Conservation (phyloP, 768 basidiomycete genomes). For the Lyophyllum shimeji region DNA sequence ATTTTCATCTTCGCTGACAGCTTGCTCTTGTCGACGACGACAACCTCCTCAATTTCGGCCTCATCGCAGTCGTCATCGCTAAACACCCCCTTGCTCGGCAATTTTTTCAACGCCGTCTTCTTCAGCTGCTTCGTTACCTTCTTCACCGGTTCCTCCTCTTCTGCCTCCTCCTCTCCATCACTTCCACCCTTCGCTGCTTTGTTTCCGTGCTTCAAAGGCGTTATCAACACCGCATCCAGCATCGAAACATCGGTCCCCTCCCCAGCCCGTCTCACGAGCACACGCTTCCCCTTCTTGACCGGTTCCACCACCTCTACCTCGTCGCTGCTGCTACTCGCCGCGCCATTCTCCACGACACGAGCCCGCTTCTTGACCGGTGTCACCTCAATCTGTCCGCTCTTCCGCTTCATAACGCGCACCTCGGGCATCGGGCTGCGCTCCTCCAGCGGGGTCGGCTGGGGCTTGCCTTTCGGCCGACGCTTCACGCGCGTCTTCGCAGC, state of each 20-base stretch:
- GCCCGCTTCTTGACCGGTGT: constrained; percentile 8
- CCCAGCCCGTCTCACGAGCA: constrained; percentile 14
- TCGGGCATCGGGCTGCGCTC: constrained; percentile 5
- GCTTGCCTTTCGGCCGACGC: constrained; percentile 16
- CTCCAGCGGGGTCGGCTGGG: neutral
- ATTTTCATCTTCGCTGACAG: neutral
- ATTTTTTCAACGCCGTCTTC: constrained; percentile 13
- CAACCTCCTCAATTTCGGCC: constrained; percentile 3
- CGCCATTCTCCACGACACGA: neutral
- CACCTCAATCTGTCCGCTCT: constrained; percentile 7
- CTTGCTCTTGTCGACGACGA: constrained; percentile 2
- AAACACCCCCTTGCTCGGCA: constrained; percentile 10
- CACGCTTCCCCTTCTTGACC: constrained; percentile 12
- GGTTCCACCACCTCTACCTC: constrained; percentile 15
- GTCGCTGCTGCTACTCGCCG: constrained; percentile 2
- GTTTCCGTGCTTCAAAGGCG: constrained; percentile 10
- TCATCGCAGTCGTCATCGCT: constrained; percentile 11
- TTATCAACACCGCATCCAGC: constrained; percentile 11
- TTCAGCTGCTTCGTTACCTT: neutral
- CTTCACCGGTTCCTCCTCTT: neutral
- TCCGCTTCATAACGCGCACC: constrained; percentile 7
- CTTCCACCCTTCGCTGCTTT: neutral
- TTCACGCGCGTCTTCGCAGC: constrained; percentile 20
- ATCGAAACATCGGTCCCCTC: constrained; percentile 14
- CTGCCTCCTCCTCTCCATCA: constrained; percentile 5